Evolutionary conservation across 352 stramenopile species (phyloP).

Genomic region (Globisporangium okanoganense): DNA sequence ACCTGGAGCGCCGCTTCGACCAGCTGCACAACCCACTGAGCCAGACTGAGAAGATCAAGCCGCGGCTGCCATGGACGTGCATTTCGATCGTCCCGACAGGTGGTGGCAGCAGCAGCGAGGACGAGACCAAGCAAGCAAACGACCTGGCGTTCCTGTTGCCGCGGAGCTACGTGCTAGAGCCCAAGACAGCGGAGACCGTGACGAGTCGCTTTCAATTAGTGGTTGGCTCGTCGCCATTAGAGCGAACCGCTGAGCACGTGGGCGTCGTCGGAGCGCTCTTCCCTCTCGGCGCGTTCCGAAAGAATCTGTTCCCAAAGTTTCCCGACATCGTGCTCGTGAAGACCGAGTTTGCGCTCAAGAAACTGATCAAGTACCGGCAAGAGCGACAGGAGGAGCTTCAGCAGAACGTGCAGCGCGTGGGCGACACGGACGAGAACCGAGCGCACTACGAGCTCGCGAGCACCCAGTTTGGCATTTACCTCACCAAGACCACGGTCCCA

Average conservation of each 20-base stretch:
- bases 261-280: conserved; percentile 36
- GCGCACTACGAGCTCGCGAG: conserved; percentile 28
- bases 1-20: conserved; percentile 63
- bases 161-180: conserved; percentile 42
- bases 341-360: conserved; percentile 52
- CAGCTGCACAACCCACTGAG: conserved; percentile 33
- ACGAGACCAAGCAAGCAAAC: conserved; percentile 21
- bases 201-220: conserved; percentile 43
- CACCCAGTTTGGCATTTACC: conserved; percentile 56
- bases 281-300: conserved; percentile 22
- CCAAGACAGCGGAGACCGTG: conserved; percentile 22
- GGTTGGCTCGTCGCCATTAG: conserved; percentile 23
- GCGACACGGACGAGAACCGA: conserved; percentile 9
- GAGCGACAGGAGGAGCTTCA: conserved; percentile 44
- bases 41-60: conserved; percentile 28
- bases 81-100: conserved; percentile 45
- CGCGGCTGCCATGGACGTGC: conserved; percentile 53
- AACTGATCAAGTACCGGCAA: conserved; percentile 50
- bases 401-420: conserved; percentile 21
- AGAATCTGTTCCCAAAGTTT: conserved; percentile 29
- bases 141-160: conserved; percentile 57
- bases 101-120: conserved; percentile 7
- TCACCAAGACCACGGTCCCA: conserved; percentile 51
- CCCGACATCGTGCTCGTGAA: conserved; percentile 66
- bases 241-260: conserved; percentile 21